Conservation (phyloP, 352 stramenopile species). For the Phytophthora kernoviae region DNA sequence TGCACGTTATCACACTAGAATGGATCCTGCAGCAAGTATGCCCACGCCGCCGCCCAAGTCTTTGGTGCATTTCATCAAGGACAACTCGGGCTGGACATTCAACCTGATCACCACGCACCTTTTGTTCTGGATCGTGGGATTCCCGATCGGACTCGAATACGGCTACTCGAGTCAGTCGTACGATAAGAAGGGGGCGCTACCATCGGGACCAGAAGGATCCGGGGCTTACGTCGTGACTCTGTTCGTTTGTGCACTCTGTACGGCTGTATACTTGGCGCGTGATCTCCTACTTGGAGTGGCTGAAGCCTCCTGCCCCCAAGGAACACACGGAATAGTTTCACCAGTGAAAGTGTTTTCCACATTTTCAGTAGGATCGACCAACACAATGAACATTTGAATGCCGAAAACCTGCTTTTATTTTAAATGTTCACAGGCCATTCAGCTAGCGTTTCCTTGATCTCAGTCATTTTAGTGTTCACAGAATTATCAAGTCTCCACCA, state of each 20-base stretch:
- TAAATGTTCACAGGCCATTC: slow-evolving; percentile 20
- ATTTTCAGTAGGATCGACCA: neutral
- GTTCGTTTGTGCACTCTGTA: slow-evolving; percentile 78
- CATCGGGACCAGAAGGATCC: slow-evolving; percentile 75
- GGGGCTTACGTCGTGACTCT: slow-evolving; percentile 84
- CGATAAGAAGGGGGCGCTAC: slow-evolving; percentile 75
- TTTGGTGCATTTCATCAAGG: slow-evolving; percentile 61
- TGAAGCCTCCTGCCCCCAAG: slow-evolving; percentile 30
- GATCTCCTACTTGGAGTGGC: slow-evolving; percentile 55
- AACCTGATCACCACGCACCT: slow-evolving; percentile 83
- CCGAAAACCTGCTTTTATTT: slow-evolving; percentile 34
- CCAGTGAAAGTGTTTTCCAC: neutral
- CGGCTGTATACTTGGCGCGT: slow-evolving; percentile 62
- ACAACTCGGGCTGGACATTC: slow-evolving; percentile 88
- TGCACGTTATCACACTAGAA: slow-evolving; percentile 5
- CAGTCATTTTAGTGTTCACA: slow-evolving; percentile 27
- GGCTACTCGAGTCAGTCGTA: slow-evolving; percentile 83
- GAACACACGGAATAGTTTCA: slow-evolving; percentile 33
- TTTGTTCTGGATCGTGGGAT: slow-evolving; percentile 84
- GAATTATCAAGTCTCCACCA: slow-evolving; percentile 16
- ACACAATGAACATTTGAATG: slow-evolving; percentile 18
- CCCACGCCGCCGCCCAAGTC: slow-evolving; percentile 28
- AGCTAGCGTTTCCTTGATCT: slow-evolving; percentile 16
- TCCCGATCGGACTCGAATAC: slow-evolving; percentile 77
- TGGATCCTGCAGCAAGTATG: slow-evolving; percentile 22